Base-by-base conservation (phyloP, 2,329 filamentous ascomycete genomes). In the Ascochyta rabiei region DNA sequence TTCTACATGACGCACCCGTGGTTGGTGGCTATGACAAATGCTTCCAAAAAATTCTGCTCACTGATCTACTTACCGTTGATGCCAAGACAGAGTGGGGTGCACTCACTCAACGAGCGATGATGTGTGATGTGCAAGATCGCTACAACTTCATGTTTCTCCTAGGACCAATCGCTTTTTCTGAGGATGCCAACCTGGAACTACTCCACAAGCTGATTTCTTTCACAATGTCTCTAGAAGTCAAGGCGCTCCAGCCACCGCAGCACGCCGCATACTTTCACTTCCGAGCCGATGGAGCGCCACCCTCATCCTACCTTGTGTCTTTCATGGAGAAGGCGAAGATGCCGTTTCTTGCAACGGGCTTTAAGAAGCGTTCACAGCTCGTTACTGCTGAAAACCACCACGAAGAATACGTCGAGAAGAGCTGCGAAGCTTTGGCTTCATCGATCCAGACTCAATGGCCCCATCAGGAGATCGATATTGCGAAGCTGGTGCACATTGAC, bases 101-200 rank as follows among this genome's bases (percentile, higher is more conserved):
- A 0, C 63, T 83, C 12, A 73, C 78, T 1, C 72, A 71, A 30
- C 64, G 73, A 3, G 80, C 76, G 33, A 64, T 71, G 19, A 35
- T 62, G 0, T 63, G 65, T 1, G 54, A 46, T 0, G 16, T 13
- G 2, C 24, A 66, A 10, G 70, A 76, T 19, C 61, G 54, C 10
- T 77, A 74, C 45, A 58, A 46, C 2, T 59, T 83, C 15, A 80
- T 81, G 68, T 84, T 83, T 47, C 53, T 80, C 0, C 70, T 83
- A 9, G 76, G 74, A 1, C 60, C 75, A 0, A 63, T 85, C n/a
- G 73, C 77, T 0, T 85, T 80, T 54, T 63, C 71, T 0, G 23
- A 64, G 0, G 59, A 71, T 24, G 67, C 69, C 1, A 66, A 81
- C n/a, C 75, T 81, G 63, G 60, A 66, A 0, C 39, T 80, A 0